These are phyloP conservation scores for Candida incommunis DNA, from an alignment of 805 yeast species.

Conservation along the genomic window DNA sequence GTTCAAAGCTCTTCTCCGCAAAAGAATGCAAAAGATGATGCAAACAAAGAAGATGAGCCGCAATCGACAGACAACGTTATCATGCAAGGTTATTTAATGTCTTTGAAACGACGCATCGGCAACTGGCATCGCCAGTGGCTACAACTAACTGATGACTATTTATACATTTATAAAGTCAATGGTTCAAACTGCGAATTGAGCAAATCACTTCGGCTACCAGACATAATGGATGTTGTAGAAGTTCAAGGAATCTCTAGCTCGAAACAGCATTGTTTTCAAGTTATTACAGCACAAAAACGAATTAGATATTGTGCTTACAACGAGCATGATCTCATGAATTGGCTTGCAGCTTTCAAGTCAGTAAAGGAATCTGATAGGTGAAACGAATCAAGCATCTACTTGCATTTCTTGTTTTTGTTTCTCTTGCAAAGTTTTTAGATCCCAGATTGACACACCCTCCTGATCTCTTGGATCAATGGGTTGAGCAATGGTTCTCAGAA, in stretches of 20 bases:
- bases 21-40: neutral
- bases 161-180: neutral
- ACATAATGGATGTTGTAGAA: neutral
- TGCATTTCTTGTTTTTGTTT: neutral
- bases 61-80: neutral
- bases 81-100: neutral
- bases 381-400: neutral
- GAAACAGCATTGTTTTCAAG: neutral
- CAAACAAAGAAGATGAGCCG: neutral
- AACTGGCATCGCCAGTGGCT: neutral
- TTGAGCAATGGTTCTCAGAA: conserved; percentile 85
- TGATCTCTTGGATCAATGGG: conserved; percentile 81
- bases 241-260: neutral
- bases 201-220: neutral
- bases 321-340: neutral
- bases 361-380: neutral
- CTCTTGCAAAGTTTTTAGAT: conserved; percentile 26
- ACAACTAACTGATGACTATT: neutral
- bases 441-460: conserved; percentile 93
- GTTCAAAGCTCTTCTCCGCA: neutral
- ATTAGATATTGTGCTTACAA: neutral
- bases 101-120: neutral
- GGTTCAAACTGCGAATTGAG: neutral
- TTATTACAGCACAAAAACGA: neutral
- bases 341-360: neutral